phyloP scores from a whole-genome alignment of 1,284 basidiomycete genomes.

The Xerocomus amazonicus region DNA sequence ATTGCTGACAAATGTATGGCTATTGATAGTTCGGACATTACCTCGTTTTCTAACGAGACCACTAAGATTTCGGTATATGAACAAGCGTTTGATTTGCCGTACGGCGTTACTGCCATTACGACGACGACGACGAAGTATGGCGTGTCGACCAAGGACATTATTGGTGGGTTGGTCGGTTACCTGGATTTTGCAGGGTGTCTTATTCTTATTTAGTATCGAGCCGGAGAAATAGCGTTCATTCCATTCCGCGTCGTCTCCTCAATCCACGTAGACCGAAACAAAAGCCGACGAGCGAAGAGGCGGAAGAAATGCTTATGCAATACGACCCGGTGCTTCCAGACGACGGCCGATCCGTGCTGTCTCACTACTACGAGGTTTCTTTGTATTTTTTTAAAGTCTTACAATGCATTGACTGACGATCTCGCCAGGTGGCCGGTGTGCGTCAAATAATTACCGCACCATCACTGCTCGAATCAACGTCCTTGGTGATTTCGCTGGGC shows the following conservation, averaged over 20 bases:
- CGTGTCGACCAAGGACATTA: slow-evolving; percentile 82
- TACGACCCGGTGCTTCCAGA: slow-evolving; percentile 80
- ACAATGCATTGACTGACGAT: background rate
- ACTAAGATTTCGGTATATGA: slow-evolving; percentile 56
- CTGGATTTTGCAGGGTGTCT: background rate
- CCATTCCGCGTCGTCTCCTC: slow-evolving; percentile 71
- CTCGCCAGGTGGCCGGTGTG: slow-evolving; percentile 60
- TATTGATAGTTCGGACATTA: slow-evolving; percentile 61
- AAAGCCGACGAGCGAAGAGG: slow-evolving; percentile 75
- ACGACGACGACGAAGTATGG: slow-evolving; percentile 85
- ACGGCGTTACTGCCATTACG: slow-evolving; percentile 64
- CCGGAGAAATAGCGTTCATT: slow-evolving; percentile 68
- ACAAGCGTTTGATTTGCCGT: slow-evolving; percentile 70
- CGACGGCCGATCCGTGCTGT: slow-evolving; percentile 73
- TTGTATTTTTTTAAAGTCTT: background rate
- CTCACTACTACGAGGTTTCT: slow-evolving; percentile 72
- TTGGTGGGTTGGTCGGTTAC: slow-evolving; percentile 50
- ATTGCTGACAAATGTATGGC: slow-evolving; percentile 1
- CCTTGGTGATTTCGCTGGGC: slow-evolving; percentile 83
- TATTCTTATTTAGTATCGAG: slow-evolving; percentile 61
- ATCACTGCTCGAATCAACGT: slow-evolving; percentile 88
- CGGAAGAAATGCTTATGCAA: slow-evolving; percentile 82
- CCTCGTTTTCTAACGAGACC: slow-evolving; percentile 59
- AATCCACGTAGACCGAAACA: slow-evolving; percentile 82
- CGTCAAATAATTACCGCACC: slow-evolving; percentile 70